Evolutionary conservation across 345 rosid genomes (phyloP), one percentile per base, ranked within the genome.

Genomic region (Aquilaria sinensis): DNA sequence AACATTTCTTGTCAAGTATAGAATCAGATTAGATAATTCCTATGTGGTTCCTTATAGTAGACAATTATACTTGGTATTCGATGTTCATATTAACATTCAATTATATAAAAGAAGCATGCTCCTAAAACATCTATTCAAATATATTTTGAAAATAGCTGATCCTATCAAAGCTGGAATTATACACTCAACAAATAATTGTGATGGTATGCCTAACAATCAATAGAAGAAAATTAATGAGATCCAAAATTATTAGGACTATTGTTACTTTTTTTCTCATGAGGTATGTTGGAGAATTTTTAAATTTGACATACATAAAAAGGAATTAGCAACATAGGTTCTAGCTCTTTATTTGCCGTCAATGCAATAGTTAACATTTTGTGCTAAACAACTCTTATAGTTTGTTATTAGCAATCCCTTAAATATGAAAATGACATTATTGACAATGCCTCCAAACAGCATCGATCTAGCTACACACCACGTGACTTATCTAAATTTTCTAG

Each of bases 271-370:
- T 2, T 12, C 64, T 2, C 7, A n/a, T 5, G 68, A 72, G 15
- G 64, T 64, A 0, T 23, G 43, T 46, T 72, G 60, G 71, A n/a
- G 75, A 4, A 56, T 66, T 0, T 72, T 58, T 45, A 1, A 43
- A 10, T 67, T 66, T 62, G 64, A 57, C 9, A 57, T 67, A 9
- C 56, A 61, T 6, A 30, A 31, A 3, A 16, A 45, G 6, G 15
- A 45, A 3, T 60, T 53, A 1, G 12, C 61, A 4, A 61, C 67
- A 0, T 10, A 51, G 0, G 31, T 64, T 2, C 45, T 67, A 2
- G 3, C 37, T 1, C 34, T 56, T 3, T 71, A 67, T 37, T 14
- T 62, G 1, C 56, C 51, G 2, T 46, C n/a, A n/a, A 49, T 49
- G 43, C 43, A 37, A 37, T 9, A 37, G 7, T 4, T 37, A 5